Percentiles rank a stretch among this genome's conserved stretches.
Evolutionary conservation across 345 rosid genomes (phyloP).

Genomic region (Anacardium occidentale): DNA sequence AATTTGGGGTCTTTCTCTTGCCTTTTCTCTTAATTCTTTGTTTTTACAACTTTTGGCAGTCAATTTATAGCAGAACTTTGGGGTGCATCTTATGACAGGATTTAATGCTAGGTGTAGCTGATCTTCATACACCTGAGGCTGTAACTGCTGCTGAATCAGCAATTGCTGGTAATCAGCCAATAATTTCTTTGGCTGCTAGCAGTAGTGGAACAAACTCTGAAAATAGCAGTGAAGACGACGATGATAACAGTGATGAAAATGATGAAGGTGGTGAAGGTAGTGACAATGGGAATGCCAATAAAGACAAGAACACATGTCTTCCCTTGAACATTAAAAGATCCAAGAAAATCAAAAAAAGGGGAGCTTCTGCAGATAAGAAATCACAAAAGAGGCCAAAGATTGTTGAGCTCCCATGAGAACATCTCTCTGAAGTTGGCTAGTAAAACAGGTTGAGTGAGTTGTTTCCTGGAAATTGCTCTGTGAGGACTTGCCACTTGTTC

Average conservation of each 20-base stretch:
- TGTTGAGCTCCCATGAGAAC: constrained; percentile 42
- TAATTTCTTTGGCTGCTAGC: constrained; percentile 25
- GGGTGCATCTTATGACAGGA: constrained; percentile 41
- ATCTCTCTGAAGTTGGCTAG: background rate
- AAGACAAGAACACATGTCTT: constrained; percentile 8
- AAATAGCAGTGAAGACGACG: constrained; percentile 29
- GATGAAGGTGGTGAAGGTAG: constrained; percentile 18
- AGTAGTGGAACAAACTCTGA: constrained; percentile 43
- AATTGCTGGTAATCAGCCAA: constrained; percentile 37
- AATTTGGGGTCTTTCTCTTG: constrained; percentile 1
- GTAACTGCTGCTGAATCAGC: constrained; percentile 86
- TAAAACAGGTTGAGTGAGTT: background rate
- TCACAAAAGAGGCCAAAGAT: constrained; percentile 45
- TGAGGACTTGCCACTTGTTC: no score
- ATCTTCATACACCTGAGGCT: constrained; percentile 88
- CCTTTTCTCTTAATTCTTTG: background rate
- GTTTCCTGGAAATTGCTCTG: no score
- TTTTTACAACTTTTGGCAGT: background rate
- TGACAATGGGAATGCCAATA: constrained; percentile 1
- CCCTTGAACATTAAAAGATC: constrained; percentile 12
- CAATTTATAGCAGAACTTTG: background rate
- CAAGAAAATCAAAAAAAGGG: constrained; percentile 14
- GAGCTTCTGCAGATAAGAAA: constrained; percentile 15
- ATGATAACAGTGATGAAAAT: background rate
- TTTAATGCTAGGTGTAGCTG: constrained; percentile 86